These are phyloP conservation scores for Pelargonium nanum DNA, from an alignment of 345 rosid species.

Conservation along the genomic window DNA sequence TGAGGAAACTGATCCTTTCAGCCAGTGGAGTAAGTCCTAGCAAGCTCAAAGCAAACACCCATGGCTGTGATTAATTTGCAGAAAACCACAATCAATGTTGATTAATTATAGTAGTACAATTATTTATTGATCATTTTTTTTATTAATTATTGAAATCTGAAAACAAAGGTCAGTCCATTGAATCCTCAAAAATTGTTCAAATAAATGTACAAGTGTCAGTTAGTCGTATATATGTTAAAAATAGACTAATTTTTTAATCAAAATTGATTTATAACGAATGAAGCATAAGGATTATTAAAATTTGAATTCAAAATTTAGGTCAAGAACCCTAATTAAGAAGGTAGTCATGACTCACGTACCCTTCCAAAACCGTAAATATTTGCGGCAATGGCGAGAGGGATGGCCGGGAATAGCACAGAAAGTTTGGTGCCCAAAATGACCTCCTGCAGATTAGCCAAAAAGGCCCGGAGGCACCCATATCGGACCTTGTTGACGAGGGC, in stretches of 20 bases:
- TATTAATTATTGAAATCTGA: no score
- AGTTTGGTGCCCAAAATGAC: slow-evolving; percentile 82
- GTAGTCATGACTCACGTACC: slow-evolving; percentile 24
- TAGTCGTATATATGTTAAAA: no score
- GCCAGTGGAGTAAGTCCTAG: slow-evolving; percentile 79
- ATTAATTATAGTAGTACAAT: no score
- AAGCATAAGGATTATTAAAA: no score
- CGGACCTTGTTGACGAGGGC: slow-evolving; percentile 47
- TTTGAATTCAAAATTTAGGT: slow-evolving; percentile 8
- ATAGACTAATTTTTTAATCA: no score
- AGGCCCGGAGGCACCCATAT: slow-evolving; percentile 28
- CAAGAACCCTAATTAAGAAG: background rate
- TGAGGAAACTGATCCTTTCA: slow-evolving; percentile 85
- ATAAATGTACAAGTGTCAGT: no score
- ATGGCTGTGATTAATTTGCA: slow-evolving; percentile 39
- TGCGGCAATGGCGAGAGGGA: slow-evolving; percentile 68
- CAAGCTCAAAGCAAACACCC: slow-evolving; percentile 80
- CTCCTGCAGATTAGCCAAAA: slow-evolving; percentile 67
- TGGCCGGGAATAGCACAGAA: slow-evolving; percentile 59
- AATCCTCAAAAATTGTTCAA: no score
- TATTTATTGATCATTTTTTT: no score
- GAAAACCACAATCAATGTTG: no score
- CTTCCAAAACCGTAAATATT: slow-evolving; percentile 39
- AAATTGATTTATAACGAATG: no score
- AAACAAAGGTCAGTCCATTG: no score